Evolutionary conservation across 441 rosid genomes (phyloP).

Genomic region (Adansonia grandidieri): DNA sequence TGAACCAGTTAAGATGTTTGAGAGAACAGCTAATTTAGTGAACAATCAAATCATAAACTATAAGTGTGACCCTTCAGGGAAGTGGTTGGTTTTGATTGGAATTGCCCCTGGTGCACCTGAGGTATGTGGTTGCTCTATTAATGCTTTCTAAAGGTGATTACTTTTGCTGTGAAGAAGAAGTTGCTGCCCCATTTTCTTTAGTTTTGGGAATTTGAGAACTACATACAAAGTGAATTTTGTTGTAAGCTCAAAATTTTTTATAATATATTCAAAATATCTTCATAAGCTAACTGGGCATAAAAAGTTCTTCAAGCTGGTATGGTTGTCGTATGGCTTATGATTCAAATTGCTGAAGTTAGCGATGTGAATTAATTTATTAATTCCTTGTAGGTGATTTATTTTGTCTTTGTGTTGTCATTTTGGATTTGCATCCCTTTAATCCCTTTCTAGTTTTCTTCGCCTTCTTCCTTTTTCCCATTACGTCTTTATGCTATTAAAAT

Average conservation of each 20-base stretch:
- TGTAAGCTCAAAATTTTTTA: not conserved
- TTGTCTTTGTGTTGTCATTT: not conserved
- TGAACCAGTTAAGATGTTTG: slow-evolving; percentile 98
- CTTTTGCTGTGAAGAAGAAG: not conserved
- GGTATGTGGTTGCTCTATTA: slow-evolving; percentile 49
- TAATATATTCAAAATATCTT: slow-evolving; percentile 6
- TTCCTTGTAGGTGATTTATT: not conserved
- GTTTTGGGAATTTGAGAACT: slow-evolving; percentile 4
- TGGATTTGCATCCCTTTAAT: slow-evolving; percentile 3
- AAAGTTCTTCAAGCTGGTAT: not conserved
- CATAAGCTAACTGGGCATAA: not conserved
- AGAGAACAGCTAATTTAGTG: slow-evolving; percentile 90
- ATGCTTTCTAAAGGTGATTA: not conserved
- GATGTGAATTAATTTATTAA: not conserved
- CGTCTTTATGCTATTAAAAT: not conserved
- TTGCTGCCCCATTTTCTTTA: not conserved
- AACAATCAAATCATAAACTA: slow-evolving; percentile 98
- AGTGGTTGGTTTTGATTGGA: slow-evolving; percentile 98
- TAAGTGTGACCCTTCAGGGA: slow-evolving; percentile 90
- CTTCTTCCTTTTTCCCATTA: not conserved
- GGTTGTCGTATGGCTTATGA: not conserved
- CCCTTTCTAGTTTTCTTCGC: not conserved
- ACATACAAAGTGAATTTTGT: not conserved
- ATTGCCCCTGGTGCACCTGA: slow-evolving; percentile 99
- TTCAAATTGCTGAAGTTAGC: slow-evolving; percentile 15